phyloP scores from a whole-genome alignment of 2,329 filamentous ascomycete species.

The Stylonectria norvegica region DNA sequence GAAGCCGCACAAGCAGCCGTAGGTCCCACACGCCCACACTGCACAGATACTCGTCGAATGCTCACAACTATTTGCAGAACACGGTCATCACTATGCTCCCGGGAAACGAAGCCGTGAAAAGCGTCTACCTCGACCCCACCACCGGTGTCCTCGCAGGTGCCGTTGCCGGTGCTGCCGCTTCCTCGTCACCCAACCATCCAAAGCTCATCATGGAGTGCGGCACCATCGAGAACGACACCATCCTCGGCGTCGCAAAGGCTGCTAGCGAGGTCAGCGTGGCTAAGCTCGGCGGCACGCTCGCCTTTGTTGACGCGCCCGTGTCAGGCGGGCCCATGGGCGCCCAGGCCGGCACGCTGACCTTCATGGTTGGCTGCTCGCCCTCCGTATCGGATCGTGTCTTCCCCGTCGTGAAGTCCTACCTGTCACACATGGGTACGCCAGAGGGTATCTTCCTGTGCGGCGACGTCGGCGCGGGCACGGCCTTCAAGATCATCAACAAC shows the following conservation, averaged over 20 bases:
- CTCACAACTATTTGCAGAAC: background rate
- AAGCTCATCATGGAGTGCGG: conserved; percentile 10
- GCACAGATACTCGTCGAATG: background rate
- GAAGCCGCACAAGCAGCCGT: background rate
- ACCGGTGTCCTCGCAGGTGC: conserved; percentile 2
- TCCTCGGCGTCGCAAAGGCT: conserved; percentile 2
- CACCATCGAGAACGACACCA: conserved; percentile 8
- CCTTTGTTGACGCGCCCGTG: conserved; percentile 15
- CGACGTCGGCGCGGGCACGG: conserved; percentile 3
- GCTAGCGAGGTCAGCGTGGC: background rate
- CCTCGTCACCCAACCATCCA: background rate
- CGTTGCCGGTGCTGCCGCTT: background rate
- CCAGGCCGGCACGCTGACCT: conserved; percentile 10
- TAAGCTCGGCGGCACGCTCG: background rate
- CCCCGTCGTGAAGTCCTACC: conserved; percentile 2
- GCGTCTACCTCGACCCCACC: conserved; percentile 4
- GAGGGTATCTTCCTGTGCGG: conserved; percentile 15
- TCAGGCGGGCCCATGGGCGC: conserved; percentile 12
- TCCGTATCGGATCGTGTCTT: background rate
- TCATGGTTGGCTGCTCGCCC: conserved; percentile 12
- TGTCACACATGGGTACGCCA: conserved; percentile 2
- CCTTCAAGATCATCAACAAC: background rate
- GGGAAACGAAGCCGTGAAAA: conserved; percentile 1
- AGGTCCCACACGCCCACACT: background rate
- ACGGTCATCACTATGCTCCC: conserved; percentile 12